Evolutionary conservation across 2,329 filamentous ascomycete genomes (phyloP).

Genomic region (Ascochyta clinopodiicola): DNA sequence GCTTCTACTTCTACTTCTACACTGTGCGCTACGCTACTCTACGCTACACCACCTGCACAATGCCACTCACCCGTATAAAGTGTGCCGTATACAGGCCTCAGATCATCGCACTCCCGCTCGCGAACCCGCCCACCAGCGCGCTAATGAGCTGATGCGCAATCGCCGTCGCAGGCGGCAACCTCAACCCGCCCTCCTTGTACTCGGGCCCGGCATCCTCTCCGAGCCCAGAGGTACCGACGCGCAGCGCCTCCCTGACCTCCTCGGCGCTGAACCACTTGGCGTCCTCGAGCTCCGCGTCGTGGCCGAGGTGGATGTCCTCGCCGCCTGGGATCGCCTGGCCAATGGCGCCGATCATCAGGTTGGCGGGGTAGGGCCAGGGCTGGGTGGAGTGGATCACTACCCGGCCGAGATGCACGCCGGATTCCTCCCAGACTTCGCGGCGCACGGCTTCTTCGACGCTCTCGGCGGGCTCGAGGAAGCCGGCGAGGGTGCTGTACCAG

Average conservation of each 20-base stretch:
- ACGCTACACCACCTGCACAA: too few relatives aligned
- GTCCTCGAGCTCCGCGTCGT: conserved; percentile 90
- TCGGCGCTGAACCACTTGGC: conserved; percentile 87
- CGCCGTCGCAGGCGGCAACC: conserved; percentile 82
- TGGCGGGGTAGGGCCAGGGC: conserved; percentile 62
- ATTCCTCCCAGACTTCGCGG: conserved; percentile 60
- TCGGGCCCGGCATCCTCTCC: conserved; percentile 68
- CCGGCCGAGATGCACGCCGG: conserved; percentile 55
- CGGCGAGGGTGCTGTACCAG: conserved; percentile 85
- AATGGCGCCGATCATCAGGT: conserved; percentile 70
- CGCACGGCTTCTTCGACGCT: conserved; percentile 59
- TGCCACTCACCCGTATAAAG: too few relatives aligned
- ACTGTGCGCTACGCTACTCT: too few relatives aligned
- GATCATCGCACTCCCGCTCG: conserved; percentile 59
- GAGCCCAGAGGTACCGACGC: conserved; percentile 69
- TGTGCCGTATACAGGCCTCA: conserved; percentile 18
- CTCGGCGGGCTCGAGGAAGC: conserved; percentile 60
- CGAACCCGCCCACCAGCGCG: conserved; percentile 79
- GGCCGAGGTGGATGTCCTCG: conserved; percentile 80
- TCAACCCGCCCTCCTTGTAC: conserved; percentile 78
- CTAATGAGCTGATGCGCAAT: conserved; percentile 90
- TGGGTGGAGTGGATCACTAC: conserved; percentile 60
- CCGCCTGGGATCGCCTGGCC: conserved; percentile 82
- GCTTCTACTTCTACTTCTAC: too few relatives aligned
- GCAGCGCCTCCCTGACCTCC: conserved; percentile 78